Evolutionary conservation across 2,329 filamentous ascomycete species (phyloP), one percentile per base, ranked within the genome.

Genomic region (Fusarium buharicum): DNA sequence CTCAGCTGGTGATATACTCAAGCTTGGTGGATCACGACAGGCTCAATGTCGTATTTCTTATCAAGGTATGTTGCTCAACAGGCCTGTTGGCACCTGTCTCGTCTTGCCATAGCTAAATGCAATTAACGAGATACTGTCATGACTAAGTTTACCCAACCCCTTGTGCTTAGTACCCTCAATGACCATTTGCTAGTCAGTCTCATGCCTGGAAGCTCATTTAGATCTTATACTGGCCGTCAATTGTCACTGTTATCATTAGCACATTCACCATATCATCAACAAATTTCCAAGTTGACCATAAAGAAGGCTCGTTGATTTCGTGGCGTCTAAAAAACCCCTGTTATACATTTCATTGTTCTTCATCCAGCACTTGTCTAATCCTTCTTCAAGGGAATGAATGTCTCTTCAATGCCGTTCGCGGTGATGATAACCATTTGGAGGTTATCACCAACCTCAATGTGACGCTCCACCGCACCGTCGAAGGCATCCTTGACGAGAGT

Each of bases 371-470:
- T 47, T 45, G 18, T 71, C 58, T 90, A 97, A 78, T 97, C 93
- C 81, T 88, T 88, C 91, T 99, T 99, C 81, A 99, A 80, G 24
- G 91, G 89, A 69, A 89, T 79, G 73, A 90, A 90, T 47, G 87
- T 85, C 84, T 99, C 95, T 81, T 96, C 86, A 73, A 98, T 93
- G 11, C 95, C 95, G 49, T 92, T 83, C 77, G 85, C 87, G 44
- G 93, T 97, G 72, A 98, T 92, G 69, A 96, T 87, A 84, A 99
- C 84, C 86, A 97, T 93, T 84, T 99, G 95, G 76, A 99, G 80
- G 46, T 90, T 90, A 80, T 99, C 95, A 77, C 95, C 95, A 62
- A 99, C 96, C 83, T 99, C 95, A 70, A 99, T 99, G 81, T 99
- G 95, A 79, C 95, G 90, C 85, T 99, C 95, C 30, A 97, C 94